phyloP scores from a whole-genome alignment of 1,284 basidiomycete species.

The Ganoderma sinense region DNA sequence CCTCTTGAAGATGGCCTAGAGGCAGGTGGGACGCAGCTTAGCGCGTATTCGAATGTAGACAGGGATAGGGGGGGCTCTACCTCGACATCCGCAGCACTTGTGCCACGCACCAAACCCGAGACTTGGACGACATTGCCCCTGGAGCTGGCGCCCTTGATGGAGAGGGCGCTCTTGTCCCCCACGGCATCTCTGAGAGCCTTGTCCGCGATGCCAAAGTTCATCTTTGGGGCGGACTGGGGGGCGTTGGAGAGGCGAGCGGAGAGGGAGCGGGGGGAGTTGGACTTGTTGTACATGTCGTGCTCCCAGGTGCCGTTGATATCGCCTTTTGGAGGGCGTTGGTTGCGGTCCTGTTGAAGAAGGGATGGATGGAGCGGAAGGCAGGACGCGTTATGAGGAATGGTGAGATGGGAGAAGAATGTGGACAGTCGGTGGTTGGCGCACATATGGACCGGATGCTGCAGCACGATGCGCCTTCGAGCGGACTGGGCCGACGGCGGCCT shows the following conservation, averaged over 20 bases:
- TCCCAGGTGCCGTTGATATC: conserved; percentile 74
- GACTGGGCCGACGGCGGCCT: conserved; percentile 55
- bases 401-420: conserved; percentile 30
- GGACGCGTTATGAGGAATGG: conserved; percentile 16
- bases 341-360: conserved; percentile 50
- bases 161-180: conserved; percentile 49
- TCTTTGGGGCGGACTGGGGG: conserved; percentile 54
- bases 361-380: background rate
- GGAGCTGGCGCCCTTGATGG: conserved; percentile 78
- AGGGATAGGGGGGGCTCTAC: conserved; percentile 44
- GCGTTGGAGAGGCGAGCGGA: conserved; percentile 63
- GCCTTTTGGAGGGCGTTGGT: conserved; percentile 64
- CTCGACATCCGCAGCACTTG: conserved; percentile 84
- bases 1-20: conserved; percentile 82
- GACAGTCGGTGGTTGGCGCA: conserved; percentile 53
- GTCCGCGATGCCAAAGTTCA: conserved; percentile 54
- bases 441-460: conserved; percentile 63
- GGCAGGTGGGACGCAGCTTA: background rate
- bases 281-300: conserved; percentile 67
- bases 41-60: background rate
- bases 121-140: conserved; percentile 80
- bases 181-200: conserved; percentile 50
- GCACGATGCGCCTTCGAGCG: conserved; percentile 63
- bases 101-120: conserved; percentile 76
- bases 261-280: conserved; percentile 55